Percentiles rank a stretch among this genome's conserved stretches.
Evolutionary conservation across 1,139 yeast genomes (phyloP).

Genomic region (Zygosaccharomyces pseudobailii): DNA sequence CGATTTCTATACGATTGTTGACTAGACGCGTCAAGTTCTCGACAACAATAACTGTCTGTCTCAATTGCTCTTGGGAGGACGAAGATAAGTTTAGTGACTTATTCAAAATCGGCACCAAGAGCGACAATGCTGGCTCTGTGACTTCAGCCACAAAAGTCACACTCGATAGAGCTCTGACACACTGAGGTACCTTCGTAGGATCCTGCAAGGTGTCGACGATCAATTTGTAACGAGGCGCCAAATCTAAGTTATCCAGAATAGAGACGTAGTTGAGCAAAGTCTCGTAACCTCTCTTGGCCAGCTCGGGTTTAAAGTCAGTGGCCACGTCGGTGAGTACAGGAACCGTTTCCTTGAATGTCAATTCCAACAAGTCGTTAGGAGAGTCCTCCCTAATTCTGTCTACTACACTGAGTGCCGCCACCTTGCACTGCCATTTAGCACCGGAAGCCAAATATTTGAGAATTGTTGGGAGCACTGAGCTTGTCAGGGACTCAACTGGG

Average conservation of each 20-base stretch:
- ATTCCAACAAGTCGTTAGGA: slow-evolving; percentile 81
- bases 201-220: slow-evolving; percentile 86
- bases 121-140: slow-evolving; percentile 88
- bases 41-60: slow-evolving; percentile 94
- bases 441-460: slow-evolving; percentile 64
- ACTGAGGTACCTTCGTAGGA: slow-evolving; percentile 81
- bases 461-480: slow-evolving; percentile 59
- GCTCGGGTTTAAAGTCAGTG: slow-evolving; percentile 94
- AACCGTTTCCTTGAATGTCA: slow-evolving; percentile 69
- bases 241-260: slow-evolving; percentile 86
- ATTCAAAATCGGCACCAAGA: slow-evolving; percentile 87
- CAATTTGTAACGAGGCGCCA: slow-evolving; percentile 77
- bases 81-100: slow-evolving; percentile 88
- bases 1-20: slow-evolving; percentile 89
- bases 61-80: slow-evolving; percentile 82
- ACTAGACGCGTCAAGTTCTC: slow-evolving; percentile 95
- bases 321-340: slow-evolving; percentile 86
- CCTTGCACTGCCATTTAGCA: slow-evolving; percentile 91
- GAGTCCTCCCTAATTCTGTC: slow-evolving; percentile 74
- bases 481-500: slow-evolving; percentile 76
- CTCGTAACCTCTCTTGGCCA: slow-evolving; percentile 77
- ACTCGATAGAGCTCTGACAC: slow-evolving; percentile 83
- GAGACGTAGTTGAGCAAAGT: slow-evolving; percentile 68
- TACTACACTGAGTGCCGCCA: slow-evolving; percentile 68
- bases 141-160: slow-evolving; percentile 98